phyloP scores from a whole-genome alignment of 108 stramenopile species.

The Nitzschia palea region DNA sequence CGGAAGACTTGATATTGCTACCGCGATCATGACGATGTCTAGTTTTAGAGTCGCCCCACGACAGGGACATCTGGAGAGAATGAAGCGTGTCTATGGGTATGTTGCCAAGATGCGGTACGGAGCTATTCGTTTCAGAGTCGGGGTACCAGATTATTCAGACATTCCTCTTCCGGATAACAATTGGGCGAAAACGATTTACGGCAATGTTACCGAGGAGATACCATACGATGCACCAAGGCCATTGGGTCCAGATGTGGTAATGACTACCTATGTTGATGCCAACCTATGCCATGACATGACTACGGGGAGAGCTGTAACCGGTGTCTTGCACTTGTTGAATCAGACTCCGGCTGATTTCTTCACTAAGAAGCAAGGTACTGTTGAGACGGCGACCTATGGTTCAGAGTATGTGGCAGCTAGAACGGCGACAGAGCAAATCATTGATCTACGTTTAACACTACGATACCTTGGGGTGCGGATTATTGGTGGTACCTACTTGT shows the following conservation, averaged over 20 bases:
- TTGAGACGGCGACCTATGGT: no score
- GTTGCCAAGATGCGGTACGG: conserved; percentile 16
- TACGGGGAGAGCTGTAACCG: conserved; percentile 5
- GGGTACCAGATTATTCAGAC: conserved; percentile 8
- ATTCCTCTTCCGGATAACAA: background rate
- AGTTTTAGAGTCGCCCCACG: conserved; percentile 17
- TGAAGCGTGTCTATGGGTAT: conserved; percentile 32
- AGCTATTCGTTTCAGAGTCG: conserved; percentile 13
- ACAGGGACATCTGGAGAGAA: conserved; percentile 16
- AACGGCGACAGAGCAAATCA: conserved; percentile 10
- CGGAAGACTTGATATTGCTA: conserved; percentile 36
- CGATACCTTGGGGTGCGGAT: conserved; percentile 25
- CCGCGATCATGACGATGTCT: conserved; percentile 31
- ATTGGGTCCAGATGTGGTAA: conserved; percentile 15
- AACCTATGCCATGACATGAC: conserved; percentile 15
- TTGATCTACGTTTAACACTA: conserved; percentile 18
- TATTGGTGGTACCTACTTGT: background rate
- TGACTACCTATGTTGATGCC: conserved; percentile 26
- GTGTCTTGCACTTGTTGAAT: conserved; percentile 20
- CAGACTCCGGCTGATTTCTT: no score
- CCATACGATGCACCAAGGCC: conserved; percentile 23
- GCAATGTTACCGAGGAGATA: background rate
- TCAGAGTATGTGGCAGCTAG: conserved; percentile 25
- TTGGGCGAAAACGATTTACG: conserved; percentile 6
- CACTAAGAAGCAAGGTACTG: no score